phyloP scores from a whole-genome alignment of 768 basidiomycete species.

The Rhodotorula sphaerocarpa region DNA sequence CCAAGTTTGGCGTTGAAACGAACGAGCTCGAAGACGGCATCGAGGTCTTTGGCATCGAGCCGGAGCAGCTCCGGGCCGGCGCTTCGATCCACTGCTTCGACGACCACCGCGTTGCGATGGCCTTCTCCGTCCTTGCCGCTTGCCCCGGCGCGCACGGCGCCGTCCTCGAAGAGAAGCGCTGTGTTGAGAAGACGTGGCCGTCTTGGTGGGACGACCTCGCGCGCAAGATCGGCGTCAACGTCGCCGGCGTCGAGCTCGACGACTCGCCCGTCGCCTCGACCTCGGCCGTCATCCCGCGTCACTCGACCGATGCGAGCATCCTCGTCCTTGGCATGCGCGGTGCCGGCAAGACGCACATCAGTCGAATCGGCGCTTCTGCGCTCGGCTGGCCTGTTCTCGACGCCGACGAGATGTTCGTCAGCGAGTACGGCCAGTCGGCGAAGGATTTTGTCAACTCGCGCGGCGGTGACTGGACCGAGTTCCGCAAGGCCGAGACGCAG shows the following conservation, averaged over 20 bases:
- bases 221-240: constrained; percentile 88
- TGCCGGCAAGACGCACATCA: constrained; percentile 85
- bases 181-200: constrained; percentile 99
- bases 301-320: constrained; percentile 46
- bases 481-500: constrained; percentile 69
- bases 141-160: constrained; percentile 45
- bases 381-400: constrained; percentile 72
- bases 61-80: constrained; percentile 57
- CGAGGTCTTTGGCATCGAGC: constrained; percentile 71
- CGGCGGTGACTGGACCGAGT: constrained; percentile 69
- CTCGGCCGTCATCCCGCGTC: constrained; percentile 46
- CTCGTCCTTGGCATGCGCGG: constrained; percentile 93
- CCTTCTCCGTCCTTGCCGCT: constrained; percentile 78
- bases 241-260: constrained; percentile 72
- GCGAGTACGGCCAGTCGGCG: constrained; percentile 29
- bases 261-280: constrained; percentile 43
- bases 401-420: constrained; percentile 53
- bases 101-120: constrained; percentile 98
- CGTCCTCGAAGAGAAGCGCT: constrained; percentile 86
- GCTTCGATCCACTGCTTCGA: constrained; percentile 90
- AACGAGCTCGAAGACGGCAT: constrained; percentile 88
- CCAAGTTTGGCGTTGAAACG: constrained; percentile 88
- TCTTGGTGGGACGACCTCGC: constrained; percentile 99
- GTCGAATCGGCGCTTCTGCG: constrained; percentile 62
- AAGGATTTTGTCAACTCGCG: constrained; percentile 64